Evolutionary conservation across 2,329 filamentous ascomycete species (phyloP).

Genomic region (Rhynchosporium graminicola): DNA sequence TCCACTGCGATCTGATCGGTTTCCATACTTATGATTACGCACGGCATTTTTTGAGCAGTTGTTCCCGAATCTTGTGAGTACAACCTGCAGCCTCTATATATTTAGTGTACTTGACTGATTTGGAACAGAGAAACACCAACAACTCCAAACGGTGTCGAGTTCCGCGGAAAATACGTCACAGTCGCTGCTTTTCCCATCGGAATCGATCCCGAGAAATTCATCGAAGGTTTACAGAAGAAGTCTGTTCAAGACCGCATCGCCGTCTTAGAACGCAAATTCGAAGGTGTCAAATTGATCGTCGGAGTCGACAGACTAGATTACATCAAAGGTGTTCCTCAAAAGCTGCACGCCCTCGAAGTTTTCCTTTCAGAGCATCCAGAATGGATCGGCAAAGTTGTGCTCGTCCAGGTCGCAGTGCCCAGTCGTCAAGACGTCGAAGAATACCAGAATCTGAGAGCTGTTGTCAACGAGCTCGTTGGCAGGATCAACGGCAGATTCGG

Average conservation of each 20-base stretch:
- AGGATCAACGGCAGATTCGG: constrained; percentile 97
- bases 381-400: constrained; percentile 95
- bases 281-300: constrained; percentile 94
- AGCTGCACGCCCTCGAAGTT: constrained; percentile 92
- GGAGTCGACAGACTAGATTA: constrained; percentile 97
- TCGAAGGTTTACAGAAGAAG: constrained; percentile 81
- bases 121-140: constrained; percentile 62
- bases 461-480: constrained; percentile 95
- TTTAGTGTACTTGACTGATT: constrained; percentile 5
- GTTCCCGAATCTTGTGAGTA: constrained; percentile 82
- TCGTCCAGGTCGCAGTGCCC: constrained; percentile 94
- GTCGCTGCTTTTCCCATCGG: constrained; percentile 97
- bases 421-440: constrained; percentile 95
- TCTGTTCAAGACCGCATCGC: constrained; percentile 87
- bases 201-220: constrained; percentile 96
- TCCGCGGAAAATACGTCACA: constrained; percentile 82
- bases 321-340: constrained; percentile 98
- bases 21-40: constrained; percentile 99
- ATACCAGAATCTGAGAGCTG: constrained; percentile 92
- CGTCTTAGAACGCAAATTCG: constrained; percentile 83
- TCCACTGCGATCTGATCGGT: constrained; percentile 93
- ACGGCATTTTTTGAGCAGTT: constrained; percentile 95
- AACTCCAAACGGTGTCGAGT: constrained; percentile 91
- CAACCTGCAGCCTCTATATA: neutral
- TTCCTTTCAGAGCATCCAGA: constrained; percentile 97